Evolutionary conservation across 163 green algal species (phyloP).

Genomic region (Chlamydomonas reinhardtii): DNA sequence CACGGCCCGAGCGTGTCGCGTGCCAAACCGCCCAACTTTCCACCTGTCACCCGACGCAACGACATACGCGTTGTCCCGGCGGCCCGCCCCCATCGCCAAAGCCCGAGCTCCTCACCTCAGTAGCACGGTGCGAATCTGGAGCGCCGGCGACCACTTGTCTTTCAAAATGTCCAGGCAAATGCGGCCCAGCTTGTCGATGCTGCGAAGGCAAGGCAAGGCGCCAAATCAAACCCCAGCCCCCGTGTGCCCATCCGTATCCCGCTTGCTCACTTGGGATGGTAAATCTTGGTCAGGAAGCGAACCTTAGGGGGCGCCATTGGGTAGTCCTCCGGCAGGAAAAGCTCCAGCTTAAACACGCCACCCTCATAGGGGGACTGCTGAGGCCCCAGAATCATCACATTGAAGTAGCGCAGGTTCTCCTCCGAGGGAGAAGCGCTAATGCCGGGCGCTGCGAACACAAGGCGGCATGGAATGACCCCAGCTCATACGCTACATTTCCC

Average conservation of each 20-base stretch:
- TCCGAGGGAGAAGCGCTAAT: conserved; percentile 97
- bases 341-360: conserved; percentile 97
- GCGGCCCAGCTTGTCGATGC: conserved; percentile 97
- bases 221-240: no score
- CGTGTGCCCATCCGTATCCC: no score
- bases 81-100: no score
- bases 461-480: not conserved
- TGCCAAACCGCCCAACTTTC: no score
- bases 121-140: conserved; percentile 98
- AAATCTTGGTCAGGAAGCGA: conserved; percentile 98
- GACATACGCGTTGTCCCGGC: no score
- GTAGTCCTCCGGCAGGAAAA: conserved; percentile 99
- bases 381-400: conserved; percentile 97
- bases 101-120: conserved; percentile 72
- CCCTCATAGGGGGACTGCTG: conserved; percentile 95
- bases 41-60: no score
- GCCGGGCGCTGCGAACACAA: conserved; percentile 82
- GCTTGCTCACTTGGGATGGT: conserved; percentile 92
- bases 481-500: not conserved
- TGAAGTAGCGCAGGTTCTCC: conserved; percentile 98
- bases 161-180: conserved; percentile 99
- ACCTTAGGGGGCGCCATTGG: conserved; percentile 99
- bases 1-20: no score
- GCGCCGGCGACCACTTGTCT: conserved; percentile 98
- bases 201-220: not conserved